Conservation (phyloP, 75 land plant species). For the Picea glauca region DNA sequence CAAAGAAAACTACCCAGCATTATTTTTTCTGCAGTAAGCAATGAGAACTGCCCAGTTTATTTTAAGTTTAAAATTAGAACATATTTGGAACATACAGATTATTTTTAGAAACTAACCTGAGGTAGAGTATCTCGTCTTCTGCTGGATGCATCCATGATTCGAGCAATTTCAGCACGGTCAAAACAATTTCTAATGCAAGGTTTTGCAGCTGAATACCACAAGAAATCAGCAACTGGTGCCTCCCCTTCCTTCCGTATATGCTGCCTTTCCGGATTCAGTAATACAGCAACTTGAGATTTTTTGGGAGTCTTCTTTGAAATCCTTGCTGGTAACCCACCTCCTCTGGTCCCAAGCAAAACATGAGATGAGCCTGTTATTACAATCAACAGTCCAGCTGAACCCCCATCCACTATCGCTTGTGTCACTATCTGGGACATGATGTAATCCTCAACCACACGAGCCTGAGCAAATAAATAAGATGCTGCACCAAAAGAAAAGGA, state of each 20-base stretch:
- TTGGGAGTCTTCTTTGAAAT: conserved; percentile 73
- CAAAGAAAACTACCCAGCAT: background rate
- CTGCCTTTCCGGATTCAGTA: conserved; percentile 92
- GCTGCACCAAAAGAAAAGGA: conserved; percentile 72
- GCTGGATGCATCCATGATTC: conserved; percentile 96
- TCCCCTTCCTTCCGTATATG: conserved; percentile 82
- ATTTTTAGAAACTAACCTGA: conserved; percentile 49
- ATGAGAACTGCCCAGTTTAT: background rate
- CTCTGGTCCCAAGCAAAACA: conserved; percentile 77
- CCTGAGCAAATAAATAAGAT: conserved; percentile 82
- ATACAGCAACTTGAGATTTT: conserved; percentile 74
- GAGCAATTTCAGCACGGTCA: conserved; percentile 95
- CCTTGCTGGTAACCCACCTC: conserved; percentile 82
- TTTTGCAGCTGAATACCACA: conserved; percentile 96
- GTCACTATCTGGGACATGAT: conserved; percentile 73
- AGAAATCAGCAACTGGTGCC: conserved; percentile 85
- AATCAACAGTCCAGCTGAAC: conserved; percentile 58
- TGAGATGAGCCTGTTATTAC: conserved; percentile 91
- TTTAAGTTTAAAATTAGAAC: background rate
- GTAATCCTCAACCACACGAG: conserved; percentile 76
- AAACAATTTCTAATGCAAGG: conserved; percentile 87
- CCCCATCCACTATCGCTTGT: conserved; percentile 59
- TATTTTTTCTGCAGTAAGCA: background rate
- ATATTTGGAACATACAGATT: background rate
- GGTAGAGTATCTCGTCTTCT: conserved; percentile 83